Conservation (phyloP, 169 alveolate genomes). For the Babesia ovata region DNA sequence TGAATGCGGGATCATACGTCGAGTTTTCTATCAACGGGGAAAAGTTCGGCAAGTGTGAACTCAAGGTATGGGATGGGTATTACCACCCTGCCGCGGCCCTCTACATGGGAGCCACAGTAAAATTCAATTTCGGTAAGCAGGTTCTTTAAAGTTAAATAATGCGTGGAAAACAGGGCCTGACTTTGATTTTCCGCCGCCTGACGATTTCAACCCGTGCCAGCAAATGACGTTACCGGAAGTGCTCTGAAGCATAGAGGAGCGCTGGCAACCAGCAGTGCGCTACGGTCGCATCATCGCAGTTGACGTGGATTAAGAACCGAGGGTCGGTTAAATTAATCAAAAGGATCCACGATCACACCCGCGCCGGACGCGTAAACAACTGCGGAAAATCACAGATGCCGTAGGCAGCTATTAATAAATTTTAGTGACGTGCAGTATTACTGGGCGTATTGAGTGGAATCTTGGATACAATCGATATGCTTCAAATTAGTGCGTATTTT, state of each 20-base stretch:
- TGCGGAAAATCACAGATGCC: no score
- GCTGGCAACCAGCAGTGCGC: no score
- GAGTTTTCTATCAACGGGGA: slow-evolving; percentile 82
- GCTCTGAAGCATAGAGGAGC: neutral
- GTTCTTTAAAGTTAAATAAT: neutral
- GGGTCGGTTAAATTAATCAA: no score
- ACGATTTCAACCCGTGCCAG: slow-evolving; percentile 69
- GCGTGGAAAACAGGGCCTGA: slow-evolving; percentile 62
- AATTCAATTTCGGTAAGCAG: slow-evolving; percentile 72
- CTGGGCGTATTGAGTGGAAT: no score
- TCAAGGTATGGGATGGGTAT: slow-evolving; percentile 76
- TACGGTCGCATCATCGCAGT: no score
- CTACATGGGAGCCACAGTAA: slow-evolving; percentile 84
- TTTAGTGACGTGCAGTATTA: no score
- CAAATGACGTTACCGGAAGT: slow-evolving; percentile 68
- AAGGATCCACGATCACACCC: no score
- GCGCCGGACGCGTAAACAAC: no score
- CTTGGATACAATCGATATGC: no score
- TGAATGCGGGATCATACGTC: slow-evolving; percentile 74
- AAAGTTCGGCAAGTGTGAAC: slow-evolving; percentile 59
- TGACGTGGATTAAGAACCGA: neutral
- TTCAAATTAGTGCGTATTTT: no score
- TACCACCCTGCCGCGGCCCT: slow-evolving; percentile 86
- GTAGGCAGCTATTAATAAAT: no score
- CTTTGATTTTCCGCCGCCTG: slow-evolving; percentile 63